Evolutionary conservation across 2,329 filamentous ascomycete species (phyloP).

Genomic region (Lecanoromycetidae sp.): DNA sequence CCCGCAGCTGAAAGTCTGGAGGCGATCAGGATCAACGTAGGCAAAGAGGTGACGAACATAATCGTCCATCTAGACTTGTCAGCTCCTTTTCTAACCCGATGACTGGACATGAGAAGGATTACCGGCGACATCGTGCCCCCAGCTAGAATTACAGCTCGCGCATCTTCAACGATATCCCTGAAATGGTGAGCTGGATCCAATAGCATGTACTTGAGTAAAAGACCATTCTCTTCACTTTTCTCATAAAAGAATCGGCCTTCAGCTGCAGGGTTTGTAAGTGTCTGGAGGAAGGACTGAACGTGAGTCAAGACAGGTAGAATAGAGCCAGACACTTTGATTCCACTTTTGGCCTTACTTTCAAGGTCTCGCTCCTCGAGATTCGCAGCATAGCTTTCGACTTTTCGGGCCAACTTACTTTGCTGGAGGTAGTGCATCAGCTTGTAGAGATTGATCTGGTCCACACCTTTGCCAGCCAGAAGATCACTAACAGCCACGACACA

Average conservation of each 20-base stretch:
- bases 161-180: slow-evolving; percentile 70
- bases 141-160: slow-evolving; percentile 76
- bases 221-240: slow-evolving; percentile 36
- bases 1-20: slow-evolving; percentile 79
- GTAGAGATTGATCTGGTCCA: slow-evolving; percentile 90
- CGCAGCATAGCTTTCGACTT: slow-evolving; percentile 78
- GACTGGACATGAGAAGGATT: slow-evolving; percentile 13
- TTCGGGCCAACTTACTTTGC: slow-evolving; percentile 83
- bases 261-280: slow-evolving; percentile 72
- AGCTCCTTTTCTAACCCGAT: neutral
- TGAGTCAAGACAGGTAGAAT: slow-evolving; percentile 47
- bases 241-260: slow-evolving; percentile 51
- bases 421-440: slow-evolving; percentile 79
- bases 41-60: slow-evolving; percentile 81
- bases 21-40: slow-evolving; percentile 47
- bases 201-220: slow-evolving; percentile 69
- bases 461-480: slow-evolving; percentile 69
- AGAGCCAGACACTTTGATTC: slow-evolving; percentile 22
- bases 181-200: slow-evolving; percentile 89
- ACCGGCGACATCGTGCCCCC: slow-evolving; percentile 94
- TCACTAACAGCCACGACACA: slow-evolving; percentile 59
- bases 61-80: slow-evolving; percentile 56
- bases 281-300: slow-evolving; percentile 58
- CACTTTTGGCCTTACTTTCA: slow-evolving; percentile 22
- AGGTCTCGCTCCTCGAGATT: slow-evolving; percentile 42